Evolutionary conservation across 2,329 filamentous ascomycete species (phyloP), one percentile per base, ranked within the genome.

Genomic region (Pseudogymnoascus sp.): DNA sequence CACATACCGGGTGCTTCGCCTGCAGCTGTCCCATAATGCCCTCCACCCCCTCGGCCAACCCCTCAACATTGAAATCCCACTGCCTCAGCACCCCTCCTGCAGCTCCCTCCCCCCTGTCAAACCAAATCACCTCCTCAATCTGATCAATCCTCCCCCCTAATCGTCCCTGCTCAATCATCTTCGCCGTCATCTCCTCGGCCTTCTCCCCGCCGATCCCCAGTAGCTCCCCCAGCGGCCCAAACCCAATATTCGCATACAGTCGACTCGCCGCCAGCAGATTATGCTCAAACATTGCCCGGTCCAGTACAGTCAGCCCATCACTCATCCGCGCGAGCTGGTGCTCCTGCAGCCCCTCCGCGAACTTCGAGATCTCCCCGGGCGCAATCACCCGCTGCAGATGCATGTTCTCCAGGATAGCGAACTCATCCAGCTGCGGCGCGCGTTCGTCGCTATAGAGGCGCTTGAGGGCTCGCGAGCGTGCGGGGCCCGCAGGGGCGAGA

Each of bases 131-230:
- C 13, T 89, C 83, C 63, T 92, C 90, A 64, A 99, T 93, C 79
- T 99, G 95, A 76, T 99, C 93, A 71, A 99, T 97, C 64, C 88
- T 86, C 6, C 93, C 95, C 2, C 88, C 85, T 61, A 99, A 77
- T 33, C 95, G 86, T 8, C 91, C 92, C 75, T 97, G 93, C 79
- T 97, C 93, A 70, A 99, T 91, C 95, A 99, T 99, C 69, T 86
- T 83, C 4, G 93, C 92, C 11, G 93, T 95, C 62, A 95, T 97
- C 64, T 89, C 87, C 79, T 99, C 95, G 3, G 93, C 93, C 74
- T 87, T 89, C 61, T 90, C 89, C 0, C 85, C 85, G 64, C 90
- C 85, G 4, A 97, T 81, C 0, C 90, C 92, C 13, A 99, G 79
- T 38, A 97, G 81, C 40, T 81, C 78, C 0, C 88, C 95, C 0